Evolutionary conservation across 2,329 filamentous ascomycete genomes (phyloP).

Genomic region (Colletotrichum sp.): DNA sequence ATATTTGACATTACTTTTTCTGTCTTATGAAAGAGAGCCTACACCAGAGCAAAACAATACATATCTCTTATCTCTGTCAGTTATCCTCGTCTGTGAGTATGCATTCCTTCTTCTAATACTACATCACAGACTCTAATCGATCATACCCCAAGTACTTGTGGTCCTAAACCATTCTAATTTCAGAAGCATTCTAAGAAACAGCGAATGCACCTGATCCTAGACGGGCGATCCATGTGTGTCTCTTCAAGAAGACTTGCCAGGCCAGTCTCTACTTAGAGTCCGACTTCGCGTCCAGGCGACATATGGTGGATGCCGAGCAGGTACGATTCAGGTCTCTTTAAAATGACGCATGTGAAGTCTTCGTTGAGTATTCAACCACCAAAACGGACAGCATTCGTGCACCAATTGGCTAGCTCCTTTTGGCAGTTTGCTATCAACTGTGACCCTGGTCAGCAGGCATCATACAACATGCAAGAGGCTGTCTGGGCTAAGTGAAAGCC

Average conservation of each 20-base stretch:
- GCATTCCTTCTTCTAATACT: background rate
- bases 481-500: background rate
- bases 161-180: background rate
- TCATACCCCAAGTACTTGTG: background rate
- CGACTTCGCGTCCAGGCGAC: background rate
- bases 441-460: background rate
- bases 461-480: background rate
- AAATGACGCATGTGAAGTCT: background rate
- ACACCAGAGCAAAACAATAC: fast-evolving
- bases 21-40: background rate
- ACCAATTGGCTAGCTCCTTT: background rate
- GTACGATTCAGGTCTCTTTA: background rate
- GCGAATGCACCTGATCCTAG: background rate
- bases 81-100: background rate
- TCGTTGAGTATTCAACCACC: background rate
- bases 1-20: background rate
- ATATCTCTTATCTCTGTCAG: background rate
- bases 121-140: background rate
- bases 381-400: background rate
- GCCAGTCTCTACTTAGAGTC: background rate
- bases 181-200: background rate
- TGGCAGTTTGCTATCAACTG: background rate
- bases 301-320: background rate
- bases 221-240: background rate
- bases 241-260: background rate